Evolutionary conservation across 1,139 yeast species (phyloP).

Genomic region (Suhomyces panamericanus): DNA sequence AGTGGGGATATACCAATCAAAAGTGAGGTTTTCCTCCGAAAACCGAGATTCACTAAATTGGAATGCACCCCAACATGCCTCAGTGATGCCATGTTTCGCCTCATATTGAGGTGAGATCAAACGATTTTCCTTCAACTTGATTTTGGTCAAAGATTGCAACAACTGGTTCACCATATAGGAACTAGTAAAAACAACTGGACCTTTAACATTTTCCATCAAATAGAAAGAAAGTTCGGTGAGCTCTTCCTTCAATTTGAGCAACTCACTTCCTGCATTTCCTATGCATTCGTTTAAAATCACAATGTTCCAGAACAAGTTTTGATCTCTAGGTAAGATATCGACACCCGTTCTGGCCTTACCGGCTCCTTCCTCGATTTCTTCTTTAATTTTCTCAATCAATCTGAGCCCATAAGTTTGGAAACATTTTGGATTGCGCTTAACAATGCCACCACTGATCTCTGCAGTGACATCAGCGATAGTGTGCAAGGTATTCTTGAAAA

Average conservation of each 20-base stretch:
- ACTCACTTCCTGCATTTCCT: conserved; percentile 61
- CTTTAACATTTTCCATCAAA: conserved; percentile 60
- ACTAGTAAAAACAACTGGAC: conserved; percentile 57
- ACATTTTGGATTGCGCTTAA: conserved; percentile 56
- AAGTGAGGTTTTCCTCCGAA: conserved; percentile 44
- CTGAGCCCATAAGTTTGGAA: conserved; percentile 48
- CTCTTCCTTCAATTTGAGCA: conserved; percentile 48
- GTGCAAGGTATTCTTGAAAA: conserved; percentile 60
- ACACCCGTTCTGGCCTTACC: conserved; percentile 72
- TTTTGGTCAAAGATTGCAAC: conserved; percentile 62
- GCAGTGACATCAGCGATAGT: conserved; percentile 69
- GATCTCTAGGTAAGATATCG: conserved; percentile 75
- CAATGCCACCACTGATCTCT: conserved; percentile 67
- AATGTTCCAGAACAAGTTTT: conserved; percentile 71
- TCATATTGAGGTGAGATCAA: conserved; percentile 47
- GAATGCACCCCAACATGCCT: conserved; percentile 71
- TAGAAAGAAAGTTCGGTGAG: conserved; percentile 51
- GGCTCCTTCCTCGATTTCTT: conserved; percentile 83
- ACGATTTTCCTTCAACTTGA: conserved; percentile 56
- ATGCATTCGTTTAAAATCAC: conserved; percentile 70
- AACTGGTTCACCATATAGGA: conserved; percentile 63
- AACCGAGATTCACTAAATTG: conserved; percentile 52
- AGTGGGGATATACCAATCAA: conserved; percentile 77
- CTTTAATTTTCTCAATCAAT: conserved; percentile 54
- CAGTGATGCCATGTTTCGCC: conserved; percentile 37